Evolutionary conservation across 495 filamentous ascomycete genomes (phyloP), one percentile per base, ranked within the genome.

Genomic region (Bathelium albidoporum): DNA sequence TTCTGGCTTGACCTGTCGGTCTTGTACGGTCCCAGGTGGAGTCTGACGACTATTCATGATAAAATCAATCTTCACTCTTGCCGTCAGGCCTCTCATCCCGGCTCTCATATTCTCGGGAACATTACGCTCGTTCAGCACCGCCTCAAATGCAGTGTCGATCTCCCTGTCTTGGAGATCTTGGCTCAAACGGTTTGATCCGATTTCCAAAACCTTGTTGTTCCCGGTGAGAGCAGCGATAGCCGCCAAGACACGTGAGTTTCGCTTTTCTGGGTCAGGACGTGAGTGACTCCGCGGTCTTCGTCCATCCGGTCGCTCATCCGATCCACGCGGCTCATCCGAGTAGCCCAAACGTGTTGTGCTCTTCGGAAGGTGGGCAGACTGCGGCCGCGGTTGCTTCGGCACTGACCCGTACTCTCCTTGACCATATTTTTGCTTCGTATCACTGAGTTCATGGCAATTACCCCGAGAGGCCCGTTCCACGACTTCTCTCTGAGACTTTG

Each of bases 31-130:
- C 29, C 49, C 49, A 9, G 49, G 49, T 55, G 49, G 49, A 10
- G 49, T 29, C 5, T 55, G 49, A 10, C 49, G 49, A 29, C 49
- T 55, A 16, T 96, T 90, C 64, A 87, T 83, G 69, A 97, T 90
- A 66, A 98, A 96, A 65, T 98, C 91, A 66, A 87, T 87, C 75
- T 98, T 98, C 74, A 98, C 90, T 31, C 87, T 89, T 62, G 87
- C 83, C 61, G 90, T 89, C 59, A 98, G 78, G 32, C 84, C 90
- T 32, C 94, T 84, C 90, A 98, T 96, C 75, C 91, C 91, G 71
- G 93, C 87, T 60, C 91, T 82, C 80, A 95, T 91, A 64, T 95
- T 89, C 66, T 94, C 87, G 22, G 94, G 92, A 60, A 98, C 91
- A 71, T 97, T 95, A 62, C 91, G 82, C 32, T 89, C 83, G 75